Evolutionary conservation across 2,329 filamentous ascomycete genomes (phyloP), one percentile per base, ranked within the genome.

Genomic region (Trichoderma endophyticum): DNA sequence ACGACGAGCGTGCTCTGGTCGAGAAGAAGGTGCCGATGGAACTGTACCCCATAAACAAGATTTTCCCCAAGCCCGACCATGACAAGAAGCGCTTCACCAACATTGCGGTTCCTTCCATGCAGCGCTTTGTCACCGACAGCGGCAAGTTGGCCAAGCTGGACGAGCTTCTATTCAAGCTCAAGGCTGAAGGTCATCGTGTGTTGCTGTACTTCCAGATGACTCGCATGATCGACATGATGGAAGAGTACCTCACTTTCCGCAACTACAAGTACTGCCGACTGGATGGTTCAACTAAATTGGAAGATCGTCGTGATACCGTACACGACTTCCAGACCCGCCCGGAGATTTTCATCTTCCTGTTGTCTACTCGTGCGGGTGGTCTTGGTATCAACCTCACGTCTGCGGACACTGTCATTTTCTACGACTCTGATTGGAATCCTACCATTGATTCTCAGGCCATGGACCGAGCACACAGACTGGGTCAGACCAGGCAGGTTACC

Each of bases 181-280:
- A 98, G 87, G 92, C 94, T 74, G 93, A 92, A 74, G 93, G 93
- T 43, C 96, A 99, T 77, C 94, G 96, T 78, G 96, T 99, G 26
- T 86, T 99, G 69, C 86, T 99, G 24, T 99, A 99, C 87, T 99
- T 99, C 93, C 96, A 99, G 86, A 99, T 99, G 96, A 99, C 96
- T 4, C 93, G 93, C 79, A 99, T 99, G 96, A 98, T 99, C 79
- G 95, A 99, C 81, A 86, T 99, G 73, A 98, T 98, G 93, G 96
- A 99, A 81, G 96, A 99, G 83, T 99, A 98, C 77, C 86, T 99
- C 72, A 98, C 96, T 0, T 98, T 98, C 84, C 93, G 96, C 80
- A 98, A 98, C 84, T 98, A 97, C 90, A 98, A 97, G 82, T 99
- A 98, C 84, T 97, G 95, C 78, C 93, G 96, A 73, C 88, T 99